phyloP scores from a whole-genome alignment of 2,329 filamentous ascomycete genomes.

The Penicillium janthinellum region DNA sequence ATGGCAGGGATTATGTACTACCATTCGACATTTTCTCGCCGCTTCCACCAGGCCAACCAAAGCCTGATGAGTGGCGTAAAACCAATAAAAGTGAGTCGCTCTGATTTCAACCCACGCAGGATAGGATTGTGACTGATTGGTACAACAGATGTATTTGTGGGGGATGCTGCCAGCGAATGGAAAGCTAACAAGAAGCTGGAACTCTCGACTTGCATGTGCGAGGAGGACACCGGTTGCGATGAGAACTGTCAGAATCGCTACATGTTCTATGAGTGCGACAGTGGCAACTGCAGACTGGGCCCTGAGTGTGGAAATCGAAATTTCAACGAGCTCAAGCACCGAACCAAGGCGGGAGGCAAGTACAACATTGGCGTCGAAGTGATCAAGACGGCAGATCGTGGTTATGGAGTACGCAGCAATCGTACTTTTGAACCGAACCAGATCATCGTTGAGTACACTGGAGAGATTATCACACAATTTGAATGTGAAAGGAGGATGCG shows the following conservation, averaged over 20 bases:
- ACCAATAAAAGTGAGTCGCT: constrained; percentile 77
- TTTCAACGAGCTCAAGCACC: constrained; percentile 76
- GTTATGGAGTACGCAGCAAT: constrained; percentile 89
- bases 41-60: constrained; percentile 79
- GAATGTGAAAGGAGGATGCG: constrained; percentile 95
- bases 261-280: constrained; percentile 97
- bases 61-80: constrained; percentile 90
- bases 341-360: constrained; percentile 76
- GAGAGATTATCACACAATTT: constrained; percentile 93
- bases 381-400: constrained; percentile 83
- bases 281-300: constrained; percentile 80
- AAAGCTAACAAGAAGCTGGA: constrained; percentile 75
- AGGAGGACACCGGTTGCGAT: constrained; percentile 75
- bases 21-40: constrained; percentile 90
- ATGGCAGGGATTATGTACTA: constrained; percentile 79
- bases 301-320: constrained; percentile 83
- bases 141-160: constrained; percentile 78
- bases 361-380: constrained; percentile 95
- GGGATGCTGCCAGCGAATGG: constrained; percentile 78
- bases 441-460: constrained; percentile 98
- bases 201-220: constrained; percentile 77
- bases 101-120: neutral
- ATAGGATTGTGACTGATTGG: neutral
- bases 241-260: constrained; percentile 91
- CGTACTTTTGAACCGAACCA: constrained; percentile 84